Evolutionary conservation across 1,284 basidiomycete genomes (phyloP).

Genomic region (Heterobasidion occidentale): DNA sequence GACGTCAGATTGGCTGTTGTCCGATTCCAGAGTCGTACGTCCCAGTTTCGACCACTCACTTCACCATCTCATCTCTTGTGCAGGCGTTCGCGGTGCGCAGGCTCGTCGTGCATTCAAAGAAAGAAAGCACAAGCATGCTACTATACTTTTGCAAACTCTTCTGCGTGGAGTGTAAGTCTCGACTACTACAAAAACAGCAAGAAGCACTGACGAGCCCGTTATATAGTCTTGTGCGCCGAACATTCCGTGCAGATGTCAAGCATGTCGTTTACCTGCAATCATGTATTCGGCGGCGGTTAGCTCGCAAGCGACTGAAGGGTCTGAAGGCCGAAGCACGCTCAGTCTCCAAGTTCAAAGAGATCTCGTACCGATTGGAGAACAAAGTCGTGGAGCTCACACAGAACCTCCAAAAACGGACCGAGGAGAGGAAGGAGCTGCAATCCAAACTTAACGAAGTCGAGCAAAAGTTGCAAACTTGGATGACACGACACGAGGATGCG

Average conservation of each 20-base stretch:
- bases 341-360: constrained; percentile 98
- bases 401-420: constrained; percentile 84
- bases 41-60: background rate
- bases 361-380: constrained; percentile 97
- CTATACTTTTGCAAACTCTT: constrained; percentile 77
- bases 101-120: constrained; percentile 63
- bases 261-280: constrained; percentile 87
- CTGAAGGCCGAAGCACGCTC: constrained; percentile 92
- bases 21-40: constrained; percentile 82
- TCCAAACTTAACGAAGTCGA: constrained; percentile 73
- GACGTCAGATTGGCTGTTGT: constrained; percentile 60
- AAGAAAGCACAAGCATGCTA: constrained; percentile 58
- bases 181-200: background rate
- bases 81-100: constrained; percentile 77
- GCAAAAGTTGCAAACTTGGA: constrained; percentile 80
- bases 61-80: constrained; percentile 9
- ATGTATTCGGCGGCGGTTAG: constrained; percentile 84
- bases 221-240: constrained; percentile 56
- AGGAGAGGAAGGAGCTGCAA: constrained; percentile 88
- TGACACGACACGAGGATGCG: constrained; percentile 84
- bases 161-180: constrained; percentile 77
- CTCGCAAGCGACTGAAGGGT: constrained; percentile 77
- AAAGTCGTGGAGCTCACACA: constrained; percentile 99
- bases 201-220: background rate
- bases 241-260: constrained; percentile 58